phyloP scores from a whole-genome alignment of 208 protist species.

The Angomonas deanei region DNA sequence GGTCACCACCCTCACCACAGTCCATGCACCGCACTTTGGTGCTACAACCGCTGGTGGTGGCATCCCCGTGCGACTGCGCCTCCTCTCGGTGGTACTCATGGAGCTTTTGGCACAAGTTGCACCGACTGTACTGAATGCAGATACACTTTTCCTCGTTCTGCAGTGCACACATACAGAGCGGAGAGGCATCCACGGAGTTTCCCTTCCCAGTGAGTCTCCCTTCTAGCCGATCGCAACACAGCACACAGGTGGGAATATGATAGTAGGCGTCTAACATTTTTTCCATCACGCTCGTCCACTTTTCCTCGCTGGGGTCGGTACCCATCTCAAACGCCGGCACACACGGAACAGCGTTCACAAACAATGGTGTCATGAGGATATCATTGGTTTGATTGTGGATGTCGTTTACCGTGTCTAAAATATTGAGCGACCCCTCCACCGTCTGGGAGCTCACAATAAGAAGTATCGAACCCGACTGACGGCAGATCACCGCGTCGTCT shows the following conservation, averaged over 20 bases:
- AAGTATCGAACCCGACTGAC: slow-evolving; percentile 34
- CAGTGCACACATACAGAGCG: slow-evolving; percentile 35
- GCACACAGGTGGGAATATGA: slow-evolving; percentile 65
- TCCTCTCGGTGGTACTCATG: slow-evolving; percentile 4
- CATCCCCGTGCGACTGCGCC: neutral
- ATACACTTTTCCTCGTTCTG: slow-evolving; percentile 22
- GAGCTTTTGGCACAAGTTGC: slow-evolving; percentile 33
- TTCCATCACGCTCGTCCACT: neutral
- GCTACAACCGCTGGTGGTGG: neutral
- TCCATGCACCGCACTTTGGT: slow-evolving; percentile 49
- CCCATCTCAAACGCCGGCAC: slow-evolving; percentile 3
- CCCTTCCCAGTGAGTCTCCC: slow-evolving; percentile 52
- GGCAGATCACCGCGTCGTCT: slow-evolving; percentile 48
- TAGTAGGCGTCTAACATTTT: slow-evolving; percentile 39
- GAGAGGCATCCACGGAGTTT: neutral
- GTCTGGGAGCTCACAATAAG: slow-evolving; percentile 39
- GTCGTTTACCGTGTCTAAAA: slow-evolving; percentile 38
- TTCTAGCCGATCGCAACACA: slow-evolving; percentile 78
- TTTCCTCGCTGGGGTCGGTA: neutral
- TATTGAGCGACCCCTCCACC: slow-evolving; percentile 35
- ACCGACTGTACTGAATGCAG: slow-evolving; percentile 50
- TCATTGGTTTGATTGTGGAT: slow-evolving; percentile 18
- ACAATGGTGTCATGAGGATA: slow-evolving; percentile 30
- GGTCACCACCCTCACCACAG: slow-evolving; percentile 62
- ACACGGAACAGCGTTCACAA: slow-evolving; percentile 29